phyloP scores from a whole-genome alignment of 2,329 filamentous ascomycete species.

The Neurospora sp. region DNA sequence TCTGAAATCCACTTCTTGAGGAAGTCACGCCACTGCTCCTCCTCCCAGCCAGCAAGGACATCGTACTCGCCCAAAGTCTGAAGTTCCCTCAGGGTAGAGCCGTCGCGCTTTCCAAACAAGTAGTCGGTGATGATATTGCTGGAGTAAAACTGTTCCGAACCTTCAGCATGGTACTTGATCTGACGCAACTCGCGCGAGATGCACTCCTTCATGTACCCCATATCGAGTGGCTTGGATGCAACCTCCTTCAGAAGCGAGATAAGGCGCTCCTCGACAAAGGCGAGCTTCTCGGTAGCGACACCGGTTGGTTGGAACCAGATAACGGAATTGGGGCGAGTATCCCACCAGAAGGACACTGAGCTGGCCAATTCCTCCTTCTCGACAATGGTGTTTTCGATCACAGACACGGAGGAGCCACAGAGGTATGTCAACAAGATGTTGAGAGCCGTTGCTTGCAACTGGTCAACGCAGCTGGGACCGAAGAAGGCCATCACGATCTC shows the following conservation, averaged over 20 bases:
- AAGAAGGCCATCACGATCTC: slow-evolving; percentile 82
- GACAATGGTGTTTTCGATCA: slow-evolving; percentile 85
- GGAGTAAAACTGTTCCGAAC: slow-evolving; percentile 69
- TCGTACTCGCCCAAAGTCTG: slow-evolving; percentile 51
- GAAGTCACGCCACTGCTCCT: slow-evolving; percentile 74
- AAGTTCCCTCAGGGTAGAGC: slow-evolving; percentile 59
- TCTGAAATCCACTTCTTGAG: slow-evolving; percentile 77
- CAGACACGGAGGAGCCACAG: slow-evolving; percentile 82
- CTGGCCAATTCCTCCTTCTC: slow-evolving; percentile 89
- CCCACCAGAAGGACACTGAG: slow-evolving; percentile 69
- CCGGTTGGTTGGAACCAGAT: slow-evolving; percentile 81
- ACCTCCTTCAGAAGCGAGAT: slow-evolving; percentile 77
- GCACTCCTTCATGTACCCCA: slow-evolving; percentile 84
- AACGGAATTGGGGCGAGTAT: slow-evolving; percentile 69
- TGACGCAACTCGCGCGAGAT: slow-evolving; percentile 72
- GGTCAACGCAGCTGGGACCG: slow-evolving; percentile 70
- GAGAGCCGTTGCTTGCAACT: slow-evolving; percentile 58
- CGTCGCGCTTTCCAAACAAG: slow-evolving; percentile 78
- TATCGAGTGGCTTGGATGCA: slow-evolving; percentile 69
- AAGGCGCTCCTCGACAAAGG: slow-evolving; percentile 73
- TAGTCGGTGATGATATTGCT: slow-evolving; percentile 85
- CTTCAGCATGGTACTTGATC: slow-evolving; percentile 75
- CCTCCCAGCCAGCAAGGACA: slow-evolving; percentile 65
- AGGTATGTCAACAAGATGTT: slow-evolving; percentile 78
- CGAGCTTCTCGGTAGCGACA: slow-evolving; percentile 78